These are phyloP conservation scores for Cutaneotrichosporon sp. DNA, from an alignment of 1,284 basidiomycete genomes.

Conservation along the genomic window DNA sequence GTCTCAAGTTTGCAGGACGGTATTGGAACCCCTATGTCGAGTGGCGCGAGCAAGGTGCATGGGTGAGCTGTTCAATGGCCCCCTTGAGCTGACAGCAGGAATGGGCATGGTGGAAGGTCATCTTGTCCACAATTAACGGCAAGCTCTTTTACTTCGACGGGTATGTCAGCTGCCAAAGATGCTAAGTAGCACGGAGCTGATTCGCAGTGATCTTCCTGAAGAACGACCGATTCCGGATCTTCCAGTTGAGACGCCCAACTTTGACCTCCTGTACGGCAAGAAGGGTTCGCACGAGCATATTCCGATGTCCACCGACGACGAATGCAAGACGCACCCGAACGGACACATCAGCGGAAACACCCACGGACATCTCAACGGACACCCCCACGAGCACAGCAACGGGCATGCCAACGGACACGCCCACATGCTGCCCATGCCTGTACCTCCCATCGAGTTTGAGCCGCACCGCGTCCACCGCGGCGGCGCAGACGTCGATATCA, in stretches of 20 bases:
- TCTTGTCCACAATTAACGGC: constrained; percentile 41
- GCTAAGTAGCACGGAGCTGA: not conserved
- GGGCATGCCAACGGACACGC: too few relatives aligned
- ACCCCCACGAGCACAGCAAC: not conserved
- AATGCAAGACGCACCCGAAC: not conserved
- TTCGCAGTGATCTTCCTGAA: constrained; percentile 26
- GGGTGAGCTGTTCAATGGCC: constrained; percentile 29
- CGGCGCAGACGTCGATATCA: constrained; percentile 35
- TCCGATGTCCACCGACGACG: constrained; percentile 3
- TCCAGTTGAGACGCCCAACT: constrained; percentile 41
- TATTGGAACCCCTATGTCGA: constrained; percentile 51
- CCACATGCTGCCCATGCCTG: too few relatives aligned
- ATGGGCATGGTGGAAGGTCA: constrained; percentile 46
- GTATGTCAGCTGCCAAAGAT: constrained; percentile 17
- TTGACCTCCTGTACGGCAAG: constrained; percentile 35
- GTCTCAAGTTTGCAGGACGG: constrained; percentile 39
- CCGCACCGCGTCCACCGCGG: constrained; percentile 15
- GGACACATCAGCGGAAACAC: constrained; percentile 2
- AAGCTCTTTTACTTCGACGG: constrained; percentile 41
- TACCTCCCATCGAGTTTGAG: not conserved
- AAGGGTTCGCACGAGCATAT: not conserved
- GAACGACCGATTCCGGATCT: constrained; percentile 40
- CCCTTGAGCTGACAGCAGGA: constrained; percentile 24
- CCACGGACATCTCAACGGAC: not conserved
- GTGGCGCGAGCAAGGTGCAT: constrained; percentile 53